Evolutionary conservation across 805 yeast species (phyloP).

Genomic region (Kazachstania psychrophila): DNA sequence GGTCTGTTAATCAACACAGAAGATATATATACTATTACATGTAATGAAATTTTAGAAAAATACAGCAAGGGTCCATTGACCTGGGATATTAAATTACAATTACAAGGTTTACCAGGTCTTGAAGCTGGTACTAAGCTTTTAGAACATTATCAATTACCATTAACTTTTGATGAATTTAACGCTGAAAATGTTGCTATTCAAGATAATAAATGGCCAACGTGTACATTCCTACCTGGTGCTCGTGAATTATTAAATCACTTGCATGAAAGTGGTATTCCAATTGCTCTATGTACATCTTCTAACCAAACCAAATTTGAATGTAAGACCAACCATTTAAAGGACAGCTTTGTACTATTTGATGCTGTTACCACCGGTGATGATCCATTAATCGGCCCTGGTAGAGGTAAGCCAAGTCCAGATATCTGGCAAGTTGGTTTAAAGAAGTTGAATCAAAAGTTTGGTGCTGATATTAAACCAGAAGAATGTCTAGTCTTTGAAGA

Average conservation of each 20-base stretch:
- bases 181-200: slow-evolving; percentile 44
- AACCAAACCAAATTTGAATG: slow-evolving; percentile 47
- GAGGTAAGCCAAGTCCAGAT: slow-evolving; percentile 91
- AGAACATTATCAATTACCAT: slow-evolving; percentile 57
- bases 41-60: slow-evolving; percentile 53
- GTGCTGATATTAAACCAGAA: slow-evolving; percentile 45
- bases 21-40: slow-evolving; percentile 75
- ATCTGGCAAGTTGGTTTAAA: slow-evolving; percentile 80
- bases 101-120: slow-evolving; percentile 89
- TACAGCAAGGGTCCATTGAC: slow-evolving; percentile 74
- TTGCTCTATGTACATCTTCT: slow-evolving; percentile 89
- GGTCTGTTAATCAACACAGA: slow-evolving; percentile 90
- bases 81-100: slow-evolving; percentile 80
- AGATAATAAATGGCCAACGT: slow-evolving; percentile 47
- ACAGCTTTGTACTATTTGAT: slow-evolving; percentile 58
- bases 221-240: slow-evolving; percentile 79
- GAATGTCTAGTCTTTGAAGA: slow-evolving; percentile 93
- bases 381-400: slow-evolving; percentile 66
- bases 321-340: slow-evolving; percentile 62
- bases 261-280: slow-evolving; percentile 48
- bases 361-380: slow-evolving; percentile 87
- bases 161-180: slow-evolving; percentile 56
- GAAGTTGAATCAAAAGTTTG: slow-evolving; percentile 50
- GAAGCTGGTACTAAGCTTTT: slow-evolving; percentile 59
- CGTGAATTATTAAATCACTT: slow-evolving; percentile 52